Base-by-base conservation (phyloP, 768 basidiomycete species). In the Lentinula sp. region DNA sequence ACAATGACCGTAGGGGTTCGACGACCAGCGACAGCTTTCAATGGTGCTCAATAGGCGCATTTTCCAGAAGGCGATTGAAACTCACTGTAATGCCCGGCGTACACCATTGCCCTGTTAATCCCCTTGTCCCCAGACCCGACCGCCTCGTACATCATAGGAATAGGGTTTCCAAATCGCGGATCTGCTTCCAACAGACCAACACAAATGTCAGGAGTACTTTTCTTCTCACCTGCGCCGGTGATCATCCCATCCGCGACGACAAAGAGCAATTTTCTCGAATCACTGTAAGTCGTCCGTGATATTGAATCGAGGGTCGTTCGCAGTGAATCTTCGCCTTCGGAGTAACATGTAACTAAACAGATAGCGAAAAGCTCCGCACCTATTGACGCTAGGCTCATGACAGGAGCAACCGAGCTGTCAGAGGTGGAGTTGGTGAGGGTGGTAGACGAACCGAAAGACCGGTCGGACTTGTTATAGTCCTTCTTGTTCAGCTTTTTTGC, bases 11-110 rank as follows among this genome's bases (percentile, higher is more conserved):
- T 95, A 2, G 96, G 96, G 6, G 97, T 98, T 41, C 95, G 88
- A 67, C 90, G 88, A 54, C 94, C 94, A 51, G 88, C 87, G 64
- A 90, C 84, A 64, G 87, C 90, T 89, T 59, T 61, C 56, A 39
- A 16, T 59, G 50, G 63, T 12, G 35, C 10, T 50, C 46, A 45
- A 18, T 13, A 32, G 64, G 23, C 66, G 43, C 18, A 51, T 4
- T 51, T n/a, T 54, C 53, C 37, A 15, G 51, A 12, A 60, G 48
- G 33, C 51, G 32, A 28, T 39, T 64, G 41, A 52, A 57, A 83
- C 93, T 71, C 72, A 95, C 94, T 91, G 74, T 98, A 98, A 78
- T 99, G 96, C n/a, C 97, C 97, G 56, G 97, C 97, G 78, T 99
- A 98, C 18, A 98, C 91, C 92, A 97, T 92, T 6, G 96, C 96